Conservation (phyloP, 2,329 filamentous ascomycete genomes). For the Diplodia seriata region DNA sequence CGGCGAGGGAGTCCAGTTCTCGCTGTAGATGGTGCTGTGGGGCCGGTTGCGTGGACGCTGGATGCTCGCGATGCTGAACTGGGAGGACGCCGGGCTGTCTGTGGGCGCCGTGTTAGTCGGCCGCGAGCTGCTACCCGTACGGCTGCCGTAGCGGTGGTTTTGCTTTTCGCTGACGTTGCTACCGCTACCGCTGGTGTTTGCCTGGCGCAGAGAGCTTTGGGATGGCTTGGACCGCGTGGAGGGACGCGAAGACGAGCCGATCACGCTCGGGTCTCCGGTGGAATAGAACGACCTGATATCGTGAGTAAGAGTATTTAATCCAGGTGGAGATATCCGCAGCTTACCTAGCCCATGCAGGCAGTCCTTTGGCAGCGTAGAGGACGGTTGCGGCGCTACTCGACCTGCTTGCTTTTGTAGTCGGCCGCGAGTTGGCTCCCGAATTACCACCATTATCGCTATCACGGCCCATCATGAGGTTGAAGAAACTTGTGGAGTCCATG, state of each 20-base stretch:
- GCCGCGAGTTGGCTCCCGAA: conserved; percentile 5
- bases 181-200: neutral
- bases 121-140: conserved; percentile 12
- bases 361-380: conserved; percentile 4
- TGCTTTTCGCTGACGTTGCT: neutral
- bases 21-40: conserved; percentile 31
- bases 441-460: neutral
- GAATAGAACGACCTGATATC: conserved; percentile 25
- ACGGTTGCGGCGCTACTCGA: conserved; percentile 20
- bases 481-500: conserved; percentile 21
- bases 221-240: conserved; percentile 21
- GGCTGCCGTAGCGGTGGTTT: neutral
- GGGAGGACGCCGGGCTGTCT: conserved; percentile 25
- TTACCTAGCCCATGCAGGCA: conserved; percentile 31
- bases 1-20: conserved; percentile 12
- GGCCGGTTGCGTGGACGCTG: conserved; percentile 31
- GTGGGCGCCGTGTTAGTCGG: conserved; percentile 27
- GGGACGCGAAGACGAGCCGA: conserved; percentile 13
- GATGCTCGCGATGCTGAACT: conserved; percentile 30
- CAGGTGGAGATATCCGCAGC: neutral
- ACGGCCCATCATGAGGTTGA: conserved; percentile 17
- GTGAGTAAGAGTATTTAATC: neutral
- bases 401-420: conserved; percentile 14
- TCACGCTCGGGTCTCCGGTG: conserved; percentile 20
- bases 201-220: neutral